Base-by-base conservation (phyloP, 768 basidiomycete genomes). In the Lentinula sp. region DNA sequence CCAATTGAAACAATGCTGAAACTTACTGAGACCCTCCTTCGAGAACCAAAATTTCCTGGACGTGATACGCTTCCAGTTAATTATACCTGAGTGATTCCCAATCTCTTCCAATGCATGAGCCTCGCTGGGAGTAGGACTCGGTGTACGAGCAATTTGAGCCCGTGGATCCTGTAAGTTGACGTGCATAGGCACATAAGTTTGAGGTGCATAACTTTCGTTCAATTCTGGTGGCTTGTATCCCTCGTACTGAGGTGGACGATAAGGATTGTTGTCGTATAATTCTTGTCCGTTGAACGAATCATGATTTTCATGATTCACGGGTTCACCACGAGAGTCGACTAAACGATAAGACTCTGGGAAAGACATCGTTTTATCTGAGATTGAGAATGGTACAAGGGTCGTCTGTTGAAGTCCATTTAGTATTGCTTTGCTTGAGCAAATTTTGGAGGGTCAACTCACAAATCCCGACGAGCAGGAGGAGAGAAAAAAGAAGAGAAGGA, bases 81-180 rank as follows among this genome's bases (percentile, higher is more conserved):
- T 48, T 8, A 48, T 21, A 18, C 46, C 46, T 9, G 46, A 48
- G 21, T 48, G 46, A 23, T 42, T 23, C 1, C 54, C 40, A 15
- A 21, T 43, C 15, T 31, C 39, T 18, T 68, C 51, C 53, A 78
- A 68, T 3, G 64, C 52, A 7, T 65, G 65, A 28, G 61, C 60
- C 66, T 76, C 75, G 63, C 70, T 73, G 1, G 72, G 76, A 0
- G 76, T 71, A 1, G 75, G 75, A 43, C 74, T 76, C 10, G 75
- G 75, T 1, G 76, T 77, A 16, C 76, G 70, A 18, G 35, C 34
- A 16, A 35, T 34, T 34, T 35, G 50, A 3, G 46, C 8, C n/a
- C 46, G 46, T 18, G 46, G 16, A 9, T 48, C 21, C 6, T 23
- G 46, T 23, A 48, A 5, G 21, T 48, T 11, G 46, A 48, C 21